These are phyloP conservation scores for Mycena venus DNA, from an alignment of 768 basidiomycete genomes.

Conservation along the genomic window DNA sequence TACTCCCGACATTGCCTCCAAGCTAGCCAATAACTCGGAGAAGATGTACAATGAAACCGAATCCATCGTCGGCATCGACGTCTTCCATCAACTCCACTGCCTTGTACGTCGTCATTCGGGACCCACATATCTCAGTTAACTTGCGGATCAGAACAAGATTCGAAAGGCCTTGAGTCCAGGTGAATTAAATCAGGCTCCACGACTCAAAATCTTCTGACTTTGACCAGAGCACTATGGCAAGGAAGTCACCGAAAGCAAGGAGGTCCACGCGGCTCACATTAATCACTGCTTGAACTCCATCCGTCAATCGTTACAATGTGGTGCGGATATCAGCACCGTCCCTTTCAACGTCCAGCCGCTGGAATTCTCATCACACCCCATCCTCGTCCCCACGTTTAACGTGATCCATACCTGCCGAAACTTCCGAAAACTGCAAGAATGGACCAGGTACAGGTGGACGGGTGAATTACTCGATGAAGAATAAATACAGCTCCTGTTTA, in stretches of 20 bases:
- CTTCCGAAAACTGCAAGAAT: conserved; percentile 6
- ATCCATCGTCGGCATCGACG: background rate
- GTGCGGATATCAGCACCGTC: conserved; percentile 7
- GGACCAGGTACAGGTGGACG: background rate
- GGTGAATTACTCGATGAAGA: background rate
- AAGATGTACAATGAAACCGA: conserved; percentile 5
- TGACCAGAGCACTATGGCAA: background rate
- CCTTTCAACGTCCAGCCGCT: conserved; percentile 5
- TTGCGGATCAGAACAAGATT: background rate
- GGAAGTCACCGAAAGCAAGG: background rate
- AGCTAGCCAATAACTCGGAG: background rate
- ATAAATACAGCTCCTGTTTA: background rate
- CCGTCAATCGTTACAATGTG: conserved; percentile 3
- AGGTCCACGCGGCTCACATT: background rate
- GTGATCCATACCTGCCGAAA: background rate
- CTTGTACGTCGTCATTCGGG: background rate
- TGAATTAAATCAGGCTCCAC: background rate
- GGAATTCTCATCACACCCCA: background rate
- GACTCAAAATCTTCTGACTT: background rate
- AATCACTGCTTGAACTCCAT: conserved; percentile 3
- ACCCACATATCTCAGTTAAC: background rate
- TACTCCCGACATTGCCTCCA: background rate
- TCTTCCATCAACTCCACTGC: conserved; percentile 5
- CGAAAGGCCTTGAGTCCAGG: background rate
- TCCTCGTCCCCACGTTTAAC: background rate